A percentile compares a stretch with the other conserved stretches of the same genome.
These are phyloP conservation scores for Cornus florida DNA, from an alignment of 148 eudicot genomes.

Conservation along the genomic window DNA sequence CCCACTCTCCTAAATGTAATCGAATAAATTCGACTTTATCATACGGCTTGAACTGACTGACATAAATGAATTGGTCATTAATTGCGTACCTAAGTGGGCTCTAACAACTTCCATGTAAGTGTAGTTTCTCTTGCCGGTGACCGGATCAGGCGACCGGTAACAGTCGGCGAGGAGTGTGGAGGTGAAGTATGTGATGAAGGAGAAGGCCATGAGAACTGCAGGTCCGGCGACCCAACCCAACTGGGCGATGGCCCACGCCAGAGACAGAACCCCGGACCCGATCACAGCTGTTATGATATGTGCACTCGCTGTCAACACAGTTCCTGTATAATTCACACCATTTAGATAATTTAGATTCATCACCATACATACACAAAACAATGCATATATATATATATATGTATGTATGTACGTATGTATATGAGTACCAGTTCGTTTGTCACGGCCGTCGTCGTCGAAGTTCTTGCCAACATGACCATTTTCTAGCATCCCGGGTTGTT, in stretches of 20 bases:
- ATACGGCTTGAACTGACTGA: too few species aligned
- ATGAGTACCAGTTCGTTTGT: constrained; percentile 47
- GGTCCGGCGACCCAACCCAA: constrained; percentile 88
- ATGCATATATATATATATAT: too few species aligned
- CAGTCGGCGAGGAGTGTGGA: constrained; percentile 77
- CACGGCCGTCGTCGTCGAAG: constrained; percentile 66
- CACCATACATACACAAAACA: too few species aligned
- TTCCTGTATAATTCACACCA: constrained; percentile 37
- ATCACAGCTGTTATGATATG: constrained; percentile 96
- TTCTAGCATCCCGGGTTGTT: constrained; percentile 23
- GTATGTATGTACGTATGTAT: background rate
- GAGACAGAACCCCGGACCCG: constrained; percentile 88
- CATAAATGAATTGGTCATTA: too few species aligned
- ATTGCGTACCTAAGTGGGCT: constrained; percentile 63
- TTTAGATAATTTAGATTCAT: too few species aligned
- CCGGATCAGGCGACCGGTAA: constrained; percentile 70
- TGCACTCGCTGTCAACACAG: constrained; percentile 76
- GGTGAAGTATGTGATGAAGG: constrained; percentile 75
- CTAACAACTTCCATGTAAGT: constrained; percentile 89
- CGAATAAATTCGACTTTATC: too few species aligned
- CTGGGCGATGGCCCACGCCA: constrained; percentile 97
- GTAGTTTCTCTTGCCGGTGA: constrained; percentile 72
- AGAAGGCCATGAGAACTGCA: constrained; percentile 63
- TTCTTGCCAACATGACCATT: constrained; percentile 23
- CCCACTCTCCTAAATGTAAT: too few species aligned